Evolutionary conservation across 257 asterid species (phyloP).

Genomic region (Haberlea rhodopensis): DNA sequence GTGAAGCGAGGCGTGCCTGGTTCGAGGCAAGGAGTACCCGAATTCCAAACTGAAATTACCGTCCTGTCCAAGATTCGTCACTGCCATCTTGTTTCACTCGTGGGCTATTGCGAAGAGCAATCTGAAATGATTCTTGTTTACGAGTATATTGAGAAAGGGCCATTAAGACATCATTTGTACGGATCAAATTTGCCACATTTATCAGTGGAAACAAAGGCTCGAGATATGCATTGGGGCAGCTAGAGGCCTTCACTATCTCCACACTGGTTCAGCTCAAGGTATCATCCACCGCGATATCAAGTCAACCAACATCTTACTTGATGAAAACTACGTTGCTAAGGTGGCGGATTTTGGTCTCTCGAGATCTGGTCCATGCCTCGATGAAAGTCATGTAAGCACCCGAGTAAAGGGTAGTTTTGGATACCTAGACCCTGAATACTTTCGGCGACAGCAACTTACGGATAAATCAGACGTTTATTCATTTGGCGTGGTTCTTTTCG

Average conservation of each 20-base stretch:
- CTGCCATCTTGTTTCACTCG: constrained; percentile 65
- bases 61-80: constrained; percentile 71
- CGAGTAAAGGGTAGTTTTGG: constrained; percentile 85
- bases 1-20: constrained; percentile 67
- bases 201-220: constrained; percentile 73
- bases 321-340: constrained; percentile 54
- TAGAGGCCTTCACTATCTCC: constrained; percentile 75
- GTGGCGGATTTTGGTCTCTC: constrained; percentile 86
- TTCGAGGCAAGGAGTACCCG: constrained; percentile 66
- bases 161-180: constrained; percentile 55
- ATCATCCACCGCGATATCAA: constrained; percentile 77
- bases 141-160: constrained; percentile 74
- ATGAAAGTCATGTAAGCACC: constrained; percentile 77
- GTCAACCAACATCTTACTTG: constrained; percentile 69
- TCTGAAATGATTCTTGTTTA: constrained; percentile 78
- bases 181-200: constrained; percentile 48
- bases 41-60: constrained; percentile 65
- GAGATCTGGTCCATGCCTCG: constrained; percentile 60
- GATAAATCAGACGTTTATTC: constrained; percentile 79
- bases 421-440: constrained; percentile 73
- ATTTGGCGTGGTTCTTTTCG: constrained; percentile 69
- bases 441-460: constrained; percentile 65
- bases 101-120: constrained; percentile 73
- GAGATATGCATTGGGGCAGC: constrained; percentile 92
- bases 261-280: constrained; percentile 79